Percentiles rank a stretch among this genome's conserved stretches.
Evolutionary conservation across 768 basidiomycete species (phyloP).

Genomic region (Mycena chlorophos): DNA sequence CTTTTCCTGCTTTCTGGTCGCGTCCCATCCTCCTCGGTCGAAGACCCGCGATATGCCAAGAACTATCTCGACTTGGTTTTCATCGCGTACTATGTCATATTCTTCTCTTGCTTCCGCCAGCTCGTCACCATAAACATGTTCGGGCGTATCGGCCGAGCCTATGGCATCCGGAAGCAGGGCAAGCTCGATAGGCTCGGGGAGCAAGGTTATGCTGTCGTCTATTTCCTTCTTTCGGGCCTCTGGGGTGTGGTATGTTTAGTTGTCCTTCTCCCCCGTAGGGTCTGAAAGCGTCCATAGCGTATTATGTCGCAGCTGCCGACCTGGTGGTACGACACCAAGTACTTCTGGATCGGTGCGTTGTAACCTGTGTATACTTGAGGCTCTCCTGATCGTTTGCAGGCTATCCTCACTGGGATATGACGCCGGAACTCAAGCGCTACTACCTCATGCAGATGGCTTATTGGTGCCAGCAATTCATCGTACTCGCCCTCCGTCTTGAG

Average conservation of each 20-base stretch:
- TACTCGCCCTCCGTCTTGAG: constrained; percentile 82
- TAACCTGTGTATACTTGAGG: not conserved
- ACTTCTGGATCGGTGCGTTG: constrained; percentile 81
- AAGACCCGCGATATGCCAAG: constrained; percentile 69
- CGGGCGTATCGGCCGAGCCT: constrained; percentile 64
- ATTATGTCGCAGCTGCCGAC: constrained; percentile 83
- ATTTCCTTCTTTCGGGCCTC: constrained; percentile 67
- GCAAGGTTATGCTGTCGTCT: constrained; percentile 84
- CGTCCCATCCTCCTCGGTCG: constrained; percentile 50
- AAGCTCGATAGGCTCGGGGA: constrained; percentile 89
- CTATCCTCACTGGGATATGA: constrained; percentile 91
- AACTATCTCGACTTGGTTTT: constrained; percentile 76
- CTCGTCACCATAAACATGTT: constrained; percentile 63
- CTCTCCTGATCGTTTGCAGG: constrained; percentile 39
- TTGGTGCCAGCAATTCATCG: constrained; percentile 92
- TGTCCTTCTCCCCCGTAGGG: not conserved
- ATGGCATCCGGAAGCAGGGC: constrained; percentile 62
- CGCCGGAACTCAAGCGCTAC: constrained; percentile 80
- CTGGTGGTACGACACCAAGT: constrained; percentile 80
- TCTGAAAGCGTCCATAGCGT: constrained; percentile 43
- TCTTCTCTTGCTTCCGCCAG: constrained; percentile 90
- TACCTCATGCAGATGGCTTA: constrained; percentile 93
- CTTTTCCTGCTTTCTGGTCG: constrained; percentile 72
- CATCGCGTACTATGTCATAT: constrained; percentile 77
- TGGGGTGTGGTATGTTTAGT: constrained; percentile 73